Evolutionary conservation across 2,329 filamentous ascomycete species (phyloP).

Genomic region (Verruconis gallopava): DNA sequence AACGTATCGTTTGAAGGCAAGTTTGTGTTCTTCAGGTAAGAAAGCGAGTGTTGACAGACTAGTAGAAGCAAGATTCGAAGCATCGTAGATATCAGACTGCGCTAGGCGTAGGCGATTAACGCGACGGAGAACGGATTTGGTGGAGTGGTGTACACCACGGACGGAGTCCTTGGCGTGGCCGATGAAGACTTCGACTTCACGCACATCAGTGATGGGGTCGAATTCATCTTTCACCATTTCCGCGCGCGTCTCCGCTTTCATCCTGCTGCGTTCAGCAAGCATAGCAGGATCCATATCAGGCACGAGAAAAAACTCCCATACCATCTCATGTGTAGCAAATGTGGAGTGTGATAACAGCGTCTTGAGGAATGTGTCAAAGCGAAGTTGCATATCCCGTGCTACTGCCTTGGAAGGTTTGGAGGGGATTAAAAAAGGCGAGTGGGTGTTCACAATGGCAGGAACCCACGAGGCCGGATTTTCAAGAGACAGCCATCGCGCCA

Average conservation of each 20-base stretch:
- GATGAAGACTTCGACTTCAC: constrained; percentile 86
- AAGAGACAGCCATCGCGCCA: constrained; percentile 67
- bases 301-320: constrained; percentile 98
- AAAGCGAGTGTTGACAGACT: constrained; percentile 37
- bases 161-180: constrained; percentile 84
- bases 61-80: constrained; percentile 40
- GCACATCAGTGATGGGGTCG: constrained; percentile 63
- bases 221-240: constrained; percentile 86
- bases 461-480: constrained; percentile 96
- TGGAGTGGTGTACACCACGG: constrained; percentile 69
- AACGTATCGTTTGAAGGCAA: constrained; percentile 61
- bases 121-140: constrained; percentile 67
- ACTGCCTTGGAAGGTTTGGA: constrained; percentile 81
- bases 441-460: constrained; percentile 47
- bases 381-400: constrained; percentile 73
- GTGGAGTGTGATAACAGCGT: constrained; percentile 80
- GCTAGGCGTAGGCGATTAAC: constrained; percentile 60
- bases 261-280: constrained; percentile 75
- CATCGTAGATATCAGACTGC: constrained; percentile 53
- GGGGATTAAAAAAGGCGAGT: constrained; percentile 85
- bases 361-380: constrained; percentile 77
- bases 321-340: constrained; percentile 88
- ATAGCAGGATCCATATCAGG: constrained; percentile 83
- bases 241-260: constrained; percentile 69
- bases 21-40: constrained; percentile 53